Percentiles rank a stretch among this genome's conserved stretches.
Evolutionary conservation across 2,329 filamentous ascomycete genomes (phyloP).

Genomic region (Talaromyces pinophilus): DNA sequence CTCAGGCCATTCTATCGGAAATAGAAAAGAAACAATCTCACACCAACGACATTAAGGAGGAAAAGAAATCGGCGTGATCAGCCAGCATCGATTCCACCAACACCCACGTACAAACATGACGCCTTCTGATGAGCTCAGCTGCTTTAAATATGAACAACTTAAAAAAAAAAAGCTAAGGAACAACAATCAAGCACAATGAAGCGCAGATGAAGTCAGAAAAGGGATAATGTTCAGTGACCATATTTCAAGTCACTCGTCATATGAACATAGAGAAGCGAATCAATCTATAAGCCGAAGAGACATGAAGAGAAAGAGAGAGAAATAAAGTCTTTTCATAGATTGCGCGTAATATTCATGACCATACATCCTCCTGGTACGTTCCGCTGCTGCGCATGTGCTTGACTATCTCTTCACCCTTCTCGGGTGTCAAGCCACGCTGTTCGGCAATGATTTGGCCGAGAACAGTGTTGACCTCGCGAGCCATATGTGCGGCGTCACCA

Average conservation of each 20-base stretch:
- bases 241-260: not conserved
- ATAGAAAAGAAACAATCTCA: not conserved
- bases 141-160: slow-evolving; percentile 14
- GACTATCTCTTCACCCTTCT: slow-evolving; percentile 92
- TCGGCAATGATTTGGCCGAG: slow-evolving; percentile 83
- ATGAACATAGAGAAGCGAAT: slow-evolving; percentile 18
- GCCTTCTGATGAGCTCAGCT: slow-evolving; percentile 2
- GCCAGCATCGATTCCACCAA: slow-evolving; percentile 3
- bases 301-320: slow-evolving; percentile 14
- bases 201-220: not conserved
- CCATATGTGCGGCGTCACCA: slow-evolving; percentile 97
- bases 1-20: not conserved
- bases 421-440: slow-evolving; percentile 75
- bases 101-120: slow-evolving; percentile 10
- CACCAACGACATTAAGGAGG: not conserved
- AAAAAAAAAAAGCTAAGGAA: not conserved
- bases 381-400: slow-evolving; percentile 95
- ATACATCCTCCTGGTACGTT: slow-evolving; percentile 87
- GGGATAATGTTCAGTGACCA: slow-evolving; percentile 7
- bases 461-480: slow-evolving; percentile 85
- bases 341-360: slow-evolving; percentile 52
- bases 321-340: slow-evolving; percentile 21
- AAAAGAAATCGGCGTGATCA: not conserved
- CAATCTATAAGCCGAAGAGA: slow-evolving; percentile 17
- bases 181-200: slow-evolving; percentile 9